A percentile compares a stretch with the other conserved stretches of the same genome.
phyloP scores from a whole-genome alignment of 78 protist species.

The Speleostelium caveatum region DNA sequence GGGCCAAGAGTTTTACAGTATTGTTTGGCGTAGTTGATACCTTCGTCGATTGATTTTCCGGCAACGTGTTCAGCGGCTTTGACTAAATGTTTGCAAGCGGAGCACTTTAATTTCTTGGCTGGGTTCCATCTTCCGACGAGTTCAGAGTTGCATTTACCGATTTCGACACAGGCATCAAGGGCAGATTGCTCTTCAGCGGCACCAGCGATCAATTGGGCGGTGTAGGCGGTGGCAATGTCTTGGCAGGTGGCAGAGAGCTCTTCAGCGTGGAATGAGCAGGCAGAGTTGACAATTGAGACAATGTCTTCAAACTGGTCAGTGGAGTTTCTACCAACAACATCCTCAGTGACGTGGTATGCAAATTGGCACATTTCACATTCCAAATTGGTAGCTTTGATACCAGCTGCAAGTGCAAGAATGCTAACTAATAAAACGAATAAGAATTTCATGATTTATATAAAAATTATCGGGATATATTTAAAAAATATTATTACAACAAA shows the following conservation, averaged over 20 bases:
- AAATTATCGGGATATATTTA: too few species aligned
- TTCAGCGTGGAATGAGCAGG: background rate
- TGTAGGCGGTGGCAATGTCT: background rate
- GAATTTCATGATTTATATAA: too few species aligned
- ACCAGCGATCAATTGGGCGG: background rate
- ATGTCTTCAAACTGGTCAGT: background rate
- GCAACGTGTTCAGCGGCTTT: too few species aligned
- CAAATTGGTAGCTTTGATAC: too few species aligned
- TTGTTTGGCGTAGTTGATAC: too few species aligned
- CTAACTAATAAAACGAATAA: too few species aligned
- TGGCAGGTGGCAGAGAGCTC: background rate
- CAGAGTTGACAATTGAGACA: background rate
- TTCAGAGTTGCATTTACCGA: background rate
- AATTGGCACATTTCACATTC: background rate
- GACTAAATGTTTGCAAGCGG: background rate
- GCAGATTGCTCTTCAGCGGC: background rate
- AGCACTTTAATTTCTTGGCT: background rate
- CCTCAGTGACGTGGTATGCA: background rate
- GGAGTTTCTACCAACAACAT: background rate
- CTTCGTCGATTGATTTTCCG: too few species aligned
- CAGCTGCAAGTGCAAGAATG: too few species aligned
- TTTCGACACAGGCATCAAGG: background rate
- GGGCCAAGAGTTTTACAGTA: too few species aligned
- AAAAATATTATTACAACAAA: too few species aligned
- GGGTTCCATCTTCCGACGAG: background rate